Conservation (phyloP, 139 green algal species). For the Picochlorum sp. region DNA sequence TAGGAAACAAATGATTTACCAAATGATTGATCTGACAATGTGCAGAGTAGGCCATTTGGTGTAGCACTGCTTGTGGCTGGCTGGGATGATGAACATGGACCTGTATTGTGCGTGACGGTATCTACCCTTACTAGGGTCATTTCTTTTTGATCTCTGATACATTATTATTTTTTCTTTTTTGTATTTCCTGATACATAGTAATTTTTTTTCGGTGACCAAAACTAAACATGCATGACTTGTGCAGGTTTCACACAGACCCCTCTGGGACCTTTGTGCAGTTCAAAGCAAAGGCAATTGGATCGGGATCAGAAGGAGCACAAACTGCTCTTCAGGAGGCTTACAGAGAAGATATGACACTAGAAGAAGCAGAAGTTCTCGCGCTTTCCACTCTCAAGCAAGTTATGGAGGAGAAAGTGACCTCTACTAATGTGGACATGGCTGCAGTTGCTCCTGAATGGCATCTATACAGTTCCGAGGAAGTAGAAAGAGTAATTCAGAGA, state of each 20-base stretch:
- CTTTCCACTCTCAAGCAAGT: conserved; percentile 94
- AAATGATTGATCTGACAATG: too few relatives aligned
- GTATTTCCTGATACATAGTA: background rate
- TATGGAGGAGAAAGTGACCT: conserved; percentile 99
- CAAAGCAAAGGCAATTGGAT: conserved; percentile 91
- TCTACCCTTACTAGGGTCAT: conserved; percentile 12
- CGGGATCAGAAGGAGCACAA: conserved; percentile 86
- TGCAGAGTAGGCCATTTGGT: conserved; percentile 93
- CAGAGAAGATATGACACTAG: conserved; percentile 77
- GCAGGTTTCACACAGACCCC: conserved; percentile 96
- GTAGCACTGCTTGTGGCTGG: conserved; percentile 94
- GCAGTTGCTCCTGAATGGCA: conserved; percentile 80
- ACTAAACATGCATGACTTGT: conserved; percentile 39
- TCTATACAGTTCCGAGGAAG: conserved; percentile 75
- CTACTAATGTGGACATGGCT: conserved; percentile 95
- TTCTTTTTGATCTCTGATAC: background rate
- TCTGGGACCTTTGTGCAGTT: conserved; percentile 87
- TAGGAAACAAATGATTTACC: too few relatives aligned
- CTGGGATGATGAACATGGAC: conserved; percentile 68
- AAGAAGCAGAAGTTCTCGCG: conserved; percentile 91
- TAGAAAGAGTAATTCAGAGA: conserved; percentile 81
- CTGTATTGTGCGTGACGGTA: conserved; percentile 72
- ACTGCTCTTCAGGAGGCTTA: conserved; percentile 69
- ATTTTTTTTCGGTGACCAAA: background rate
- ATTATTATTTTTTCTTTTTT: background rate